Percentiles rank a stretch among this genome's conserved stretches.
Conservation (phyloP, 2,329 filamentous ascomycete genomes). For the Trichoderma sp. region DNA sequence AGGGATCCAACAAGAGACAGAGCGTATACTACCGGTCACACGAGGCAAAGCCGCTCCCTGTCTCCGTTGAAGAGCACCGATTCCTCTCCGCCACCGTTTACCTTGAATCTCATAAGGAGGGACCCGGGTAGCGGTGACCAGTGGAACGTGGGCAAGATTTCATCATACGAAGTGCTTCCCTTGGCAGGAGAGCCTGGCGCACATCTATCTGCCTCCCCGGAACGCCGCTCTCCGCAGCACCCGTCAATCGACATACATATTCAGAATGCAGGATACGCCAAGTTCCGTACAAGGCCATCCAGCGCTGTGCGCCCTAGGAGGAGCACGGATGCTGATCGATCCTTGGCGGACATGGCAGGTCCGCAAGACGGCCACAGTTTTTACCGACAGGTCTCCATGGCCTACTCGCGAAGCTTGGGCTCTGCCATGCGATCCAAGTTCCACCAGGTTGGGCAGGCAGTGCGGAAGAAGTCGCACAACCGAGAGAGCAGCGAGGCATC, state of each 20-base stretch:
- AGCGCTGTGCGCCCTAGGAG: slow-evolving; percentile 47
- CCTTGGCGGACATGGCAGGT: slow-evolving; percentile 26
- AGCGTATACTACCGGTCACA: neutral
- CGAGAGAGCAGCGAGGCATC: slow-evolving; percentile 41
- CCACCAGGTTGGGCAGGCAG: slow-evolving; percentile 41
- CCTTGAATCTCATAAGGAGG: slow-evolving; percentile 69
- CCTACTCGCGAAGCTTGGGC: slow-evolving; percentile 54
- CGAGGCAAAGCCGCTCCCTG: slow-evolving; percentile 37
- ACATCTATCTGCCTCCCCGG: slow-evolving; percentile 32
- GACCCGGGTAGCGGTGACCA: slow-evolving; percentile 69
- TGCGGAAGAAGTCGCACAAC: slow-evolving; percentile 34
- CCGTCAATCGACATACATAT: slow-evolving; percentile 56
- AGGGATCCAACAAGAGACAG: slow-evolving; percentile 12
- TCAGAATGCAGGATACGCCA: slow-evolving; percentile 59
- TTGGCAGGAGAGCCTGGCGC: slow-evolving; percentile 33
- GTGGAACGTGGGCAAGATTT: slow-evolving; percentile 74
- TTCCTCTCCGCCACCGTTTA: slow-evolving; percentile 47
- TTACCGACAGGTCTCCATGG: slow-evolving; percentile 57
- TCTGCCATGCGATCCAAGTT: slow-evolving; percentile 52
- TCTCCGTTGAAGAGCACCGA: slow-evolving; percentile 44
- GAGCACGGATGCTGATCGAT: slow-evolving; percentile 39
- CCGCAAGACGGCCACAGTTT: slow-evolving; percentile 18
- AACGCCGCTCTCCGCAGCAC: slow-evolving; percentile 27
- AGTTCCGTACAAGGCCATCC: slow-evolving; percentile 47
- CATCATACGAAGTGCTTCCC: slow-evolving; percentile 53